Conservation (phyloP, 1,284 basidiomycete genomes). For the Microbotryum violaceum region DNA sequence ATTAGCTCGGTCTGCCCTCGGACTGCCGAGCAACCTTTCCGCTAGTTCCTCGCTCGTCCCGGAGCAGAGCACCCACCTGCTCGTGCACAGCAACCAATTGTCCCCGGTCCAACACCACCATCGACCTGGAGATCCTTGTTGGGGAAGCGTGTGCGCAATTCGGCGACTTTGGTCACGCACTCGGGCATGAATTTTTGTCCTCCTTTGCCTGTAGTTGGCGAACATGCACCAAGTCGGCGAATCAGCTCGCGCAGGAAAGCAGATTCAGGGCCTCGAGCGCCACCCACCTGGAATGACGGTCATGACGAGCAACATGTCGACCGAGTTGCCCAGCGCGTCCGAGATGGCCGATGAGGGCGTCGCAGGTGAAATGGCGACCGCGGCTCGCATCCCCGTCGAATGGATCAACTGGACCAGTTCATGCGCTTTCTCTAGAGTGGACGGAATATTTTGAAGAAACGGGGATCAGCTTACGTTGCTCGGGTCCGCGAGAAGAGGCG, state of each 20-base stretch:
- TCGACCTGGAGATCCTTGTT: slow-evolving; percentile 94
- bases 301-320: slow-evolving; percentile 95
- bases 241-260: not conserved
- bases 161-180: slow-evolving; percentile 77
- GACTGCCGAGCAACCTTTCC: too few species aligned
- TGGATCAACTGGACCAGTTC: slow-evolving; percentile 70
- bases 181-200: slow-evolving; percentile 95
- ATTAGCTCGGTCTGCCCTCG: not conserved
- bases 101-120: slow-evolving; percentile 89
- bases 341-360: slow-evolving; percentile 79
- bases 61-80: slow-evolving; percentile 56
- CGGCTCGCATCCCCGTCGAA: slow-evolving; percentile 71
- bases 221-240: not conserved
- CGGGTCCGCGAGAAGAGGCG: not conserved
- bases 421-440: slow-evolving; percentile 57
- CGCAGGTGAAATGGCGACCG: slow-evolving; percentile 88
- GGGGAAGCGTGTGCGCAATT: slow-evolving; percentile 83
- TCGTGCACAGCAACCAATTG: slow-evolving; percentile 78
- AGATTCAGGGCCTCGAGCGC: not conserved
- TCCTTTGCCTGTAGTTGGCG: slow-evolving; percentile 56
- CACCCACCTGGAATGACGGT: slow-evolving; percentile 77
- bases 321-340: slow-evolving; percentile 65
- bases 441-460: not conserved
- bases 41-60: too few species aligned
- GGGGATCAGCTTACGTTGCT: too few species aligned